Conservation (phyloP, 805 yeast species). For the Kuraishia hungarica region DNA sequence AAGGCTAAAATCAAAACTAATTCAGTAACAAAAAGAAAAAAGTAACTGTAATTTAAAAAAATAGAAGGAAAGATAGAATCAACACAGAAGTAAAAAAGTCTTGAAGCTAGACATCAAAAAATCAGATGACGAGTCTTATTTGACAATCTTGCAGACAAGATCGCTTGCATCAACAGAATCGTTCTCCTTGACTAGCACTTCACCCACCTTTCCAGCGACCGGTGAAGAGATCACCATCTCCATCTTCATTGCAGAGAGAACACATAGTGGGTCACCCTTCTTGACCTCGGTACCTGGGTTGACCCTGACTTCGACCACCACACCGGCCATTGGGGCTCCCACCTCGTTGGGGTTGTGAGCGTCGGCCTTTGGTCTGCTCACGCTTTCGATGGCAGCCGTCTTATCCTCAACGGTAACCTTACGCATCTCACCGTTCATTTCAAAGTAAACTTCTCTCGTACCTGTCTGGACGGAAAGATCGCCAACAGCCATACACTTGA, state of each 20-base stretch:
- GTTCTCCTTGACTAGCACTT: slow-evolving; percentile 74
- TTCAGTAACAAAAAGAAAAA: not conserved
- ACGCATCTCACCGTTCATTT: slow-evolving; percentile 97
- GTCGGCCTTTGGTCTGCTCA: slow-evolving; percentile 87
- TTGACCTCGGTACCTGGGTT: slow-evolving; percentile 82
- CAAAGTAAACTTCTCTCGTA: slow-evolving; percentile 92
- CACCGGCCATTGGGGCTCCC: slow-evolving; percentile 99
- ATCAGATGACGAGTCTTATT: not conserved
- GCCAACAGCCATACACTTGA: slow-evolving; percentile 89
- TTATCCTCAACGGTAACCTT: slow-evolving; percentile 89
- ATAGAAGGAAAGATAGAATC: not conserved
- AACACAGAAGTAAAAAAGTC: not conserved
- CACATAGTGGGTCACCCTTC: slow-evolving; percentile 95
- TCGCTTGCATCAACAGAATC: slow-evolving; percentile 96
- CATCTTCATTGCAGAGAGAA: slow-evolving; percentile 98
- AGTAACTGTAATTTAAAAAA: not conserved
- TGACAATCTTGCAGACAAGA: slow-evolving; percentile 56
- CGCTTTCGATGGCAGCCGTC: slow-evolving; percentile 75
- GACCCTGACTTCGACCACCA: slow-evolving; percentile 88
- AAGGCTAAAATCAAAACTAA: not conserved
- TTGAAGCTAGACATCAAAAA: not conserved
- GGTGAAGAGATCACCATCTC: slow-evolving; percentile 98
- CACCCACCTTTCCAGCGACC: slow-evolving; percentile 74
- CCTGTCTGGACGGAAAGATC: slow-evolving; percentile 82
- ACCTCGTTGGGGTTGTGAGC: slow-evolving; percentile 81